These are phyloP conservation scores for Metschnikowia colocasiae DNA, from an alignment of 805 yeast genomes.

Conservation along the genomic window DNA sequence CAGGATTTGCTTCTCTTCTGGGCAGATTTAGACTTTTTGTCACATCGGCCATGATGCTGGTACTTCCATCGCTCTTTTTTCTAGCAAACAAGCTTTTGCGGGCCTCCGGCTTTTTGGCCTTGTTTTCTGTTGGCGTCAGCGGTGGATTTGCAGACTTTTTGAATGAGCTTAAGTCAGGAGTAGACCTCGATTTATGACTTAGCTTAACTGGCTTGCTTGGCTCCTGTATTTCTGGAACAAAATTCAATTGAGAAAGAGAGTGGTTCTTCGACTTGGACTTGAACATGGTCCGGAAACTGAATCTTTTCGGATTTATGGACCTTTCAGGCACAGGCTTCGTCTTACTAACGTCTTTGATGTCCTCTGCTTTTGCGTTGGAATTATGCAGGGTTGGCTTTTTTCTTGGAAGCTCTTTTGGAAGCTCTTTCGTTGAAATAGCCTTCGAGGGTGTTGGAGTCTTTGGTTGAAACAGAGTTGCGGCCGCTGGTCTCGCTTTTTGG, in stretches of 20 bases:
- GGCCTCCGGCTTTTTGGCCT: neutral
- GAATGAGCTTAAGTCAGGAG: constrained; percentile 25
- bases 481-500: neutral
- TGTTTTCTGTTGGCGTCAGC: constrained; percentile 11
- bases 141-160: constrained; percentile 5
- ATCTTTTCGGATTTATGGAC: constrained; percentile 25
- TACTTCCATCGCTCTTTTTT: neutral
- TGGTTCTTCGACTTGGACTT: constrained; percentile 34
- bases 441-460: neutral
- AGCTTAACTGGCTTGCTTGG: constrained; percentile 18
- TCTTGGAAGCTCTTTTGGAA: neutral
- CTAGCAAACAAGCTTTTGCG: constrained; percentile 2
- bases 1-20: neutral
- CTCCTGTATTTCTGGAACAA: constrained; percentile 9
- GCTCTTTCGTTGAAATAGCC: neutral
- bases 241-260: constrained; percentile 15
- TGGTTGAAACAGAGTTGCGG: neutral
- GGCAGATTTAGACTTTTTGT: neutral
- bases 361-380: neutral
- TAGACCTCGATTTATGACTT: constrained; percentile 27
- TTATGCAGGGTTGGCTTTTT: neutral
- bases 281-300: constrained; percentile 38
- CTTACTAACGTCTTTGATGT: neutral
- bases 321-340: constrained; percentile 6
- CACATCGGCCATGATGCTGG: neutral